Evolutionary conservation across 1,284 basidiomycete species (phyloP).

Genomic region (Schizophyllum commune): DNA sequence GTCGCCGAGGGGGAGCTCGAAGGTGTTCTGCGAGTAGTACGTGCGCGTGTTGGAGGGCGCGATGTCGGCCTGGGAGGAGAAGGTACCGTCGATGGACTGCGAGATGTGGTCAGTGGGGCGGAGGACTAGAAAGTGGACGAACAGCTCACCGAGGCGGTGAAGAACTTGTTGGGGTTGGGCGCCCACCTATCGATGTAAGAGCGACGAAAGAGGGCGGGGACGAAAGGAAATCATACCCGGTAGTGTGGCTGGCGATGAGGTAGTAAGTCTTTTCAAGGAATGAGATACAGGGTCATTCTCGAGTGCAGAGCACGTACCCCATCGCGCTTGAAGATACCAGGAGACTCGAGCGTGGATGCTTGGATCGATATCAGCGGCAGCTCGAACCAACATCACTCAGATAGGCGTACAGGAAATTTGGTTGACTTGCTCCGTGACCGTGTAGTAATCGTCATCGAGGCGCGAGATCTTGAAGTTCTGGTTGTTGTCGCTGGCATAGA

Average conservation of each 20-base stretch:
- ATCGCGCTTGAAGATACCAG: conserved; percentile 53
- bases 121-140: background rate
- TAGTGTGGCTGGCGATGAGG: conserved; percentile 55
- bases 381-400: background rate
- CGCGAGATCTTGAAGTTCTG: conserved; percentile 61
- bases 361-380: background rate
- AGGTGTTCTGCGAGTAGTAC: conserved; percentile 58
- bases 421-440: conserved; percentile 40
- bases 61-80: conserved; percentile 51
- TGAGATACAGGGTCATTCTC: background rate
- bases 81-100: conserved; percentile 47
- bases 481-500: conserved; percentile 62
- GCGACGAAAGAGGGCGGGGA: background rate
- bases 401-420: conserved; percentile 33
- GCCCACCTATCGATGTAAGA: conserved; percentile 33
- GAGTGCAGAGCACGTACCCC: conserved; percentile 26
- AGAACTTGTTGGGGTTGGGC: conserved; percentile 57
- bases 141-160: conserved; percentile 39
- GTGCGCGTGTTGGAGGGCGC: conserved; percentile 43
- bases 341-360: conserved; percentile 54
- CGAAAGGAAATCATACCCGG: background rate
- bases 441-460: conserved; percentile 51
- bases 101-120: conserved; percentile 1
- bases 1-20: conserved; percentile 41
- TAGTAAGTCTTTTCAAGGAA: conserved; percentile 30